These are phyloP conservation scores for Pleomassaria siparia DNA, from an alignment of 2,329 filamentous ascomycete species.

Conservation along the genomic window DNA sequence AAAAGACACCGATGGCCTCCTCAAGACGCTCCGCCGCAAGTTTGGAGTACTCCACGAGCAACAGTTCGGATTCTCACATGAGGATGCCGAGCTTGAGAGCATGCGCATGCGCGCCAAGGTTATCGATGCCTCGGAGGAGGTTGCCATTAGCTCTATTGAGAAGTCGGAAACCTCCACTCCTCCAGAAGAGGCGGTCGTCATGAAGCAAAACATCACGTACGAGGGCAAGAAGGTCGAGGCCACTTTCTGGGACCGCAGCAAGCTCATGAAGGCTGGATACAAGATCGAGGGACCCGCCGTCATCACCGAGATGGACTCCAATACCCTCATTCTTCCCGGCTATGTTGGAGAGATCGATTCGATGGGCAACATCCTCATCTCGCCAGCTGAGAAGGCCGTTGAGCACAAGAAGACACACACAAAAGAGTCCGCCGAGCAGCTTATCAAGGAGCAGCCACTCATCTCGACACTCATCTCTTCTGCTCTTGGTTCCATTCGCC, in stretches of 20 bases:
- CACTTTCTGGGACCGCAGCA: slow-evolving; percentile 48
- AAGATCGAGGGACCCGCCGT: slow-evolving; percentile 49
- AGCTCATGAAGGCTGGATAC: slow-evolving; percentile 45
- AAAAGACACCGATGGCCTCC: slow-evolving; percentile 30
- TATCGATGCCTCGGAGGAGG: slow-evolving; percentile 46
- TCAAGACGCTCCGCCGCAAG: slow-evolving; percentile 37
- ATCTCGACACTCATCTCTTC: slow-evolving; percentile 50
- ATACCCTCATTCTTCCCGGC: slow-evolving; percentile 53
- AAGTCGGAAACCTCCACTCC: slow-evolving; percentile 28
- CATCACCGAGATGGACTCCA: slow-evolving; percentile 55
- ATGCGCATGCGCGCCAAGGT: slow-evolving; percentile 51
- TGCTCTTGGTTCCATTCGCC: slow-evolving; percentile 50
- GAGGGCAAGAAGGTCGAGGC: slow-evolving; percentile 46
- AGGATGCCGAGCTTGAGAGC: slow-evolving; percentile 49
- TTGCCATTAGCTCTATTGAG: slow-evolving; percentile 42
- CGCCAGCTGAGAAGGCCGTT: slow-evolving; percentile 37
- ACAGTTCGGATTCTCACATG: slow-evolving; percentile 50
- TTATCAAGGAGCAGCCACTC: slow-evolving; percentile 45
- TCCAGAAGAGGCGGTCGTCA: slow-evolving; percentile 40
- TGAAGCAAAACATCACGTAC: slow-evolving; percentile 44
- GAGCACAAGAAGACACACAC: slow-evolving; percentile 34
- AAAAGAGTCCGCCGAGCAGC: slow-evolving; percentile 39
- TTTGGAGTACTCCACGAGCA: slow-evolving; percentile 49
- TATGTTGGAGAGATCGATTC: slow-evolving; percentile 50
- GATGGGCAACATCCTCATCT: slow-evolving; percentile 54